phyloP scores from a whole-genome alignment of 192 early-diverging fungal genomes.

The Fimicolochytrium jonesii region DNA sequence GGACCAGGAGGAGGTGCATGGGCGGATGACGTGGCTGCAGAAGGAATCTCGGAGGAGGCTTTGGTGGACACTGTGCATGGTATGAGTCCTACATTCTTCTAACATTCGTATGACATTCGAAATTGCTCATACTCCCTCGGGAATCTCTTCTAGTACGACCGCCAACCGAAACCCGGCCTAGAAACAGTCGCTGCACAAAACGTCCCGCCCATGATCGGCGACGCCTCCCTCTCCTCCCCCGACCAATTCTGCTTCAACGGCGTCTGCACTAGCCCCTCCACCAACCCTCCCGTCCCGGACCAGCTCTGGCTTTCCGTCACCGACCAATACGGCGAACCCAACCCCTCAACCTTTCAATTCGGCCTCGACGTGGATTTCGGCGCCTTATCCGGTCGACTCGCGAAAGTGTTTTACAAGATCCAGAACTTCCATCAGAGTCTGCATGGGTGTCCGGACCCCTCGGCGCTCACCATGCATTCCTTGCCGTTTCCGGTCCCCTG shows the following conservation, averaged over 20 bases:
- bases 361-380: conserved; percentile 11
- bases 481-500: not conserved
- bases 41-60: conserved; percentile 6
- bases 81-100: not conserved
- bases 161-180: conserved; percentile 13
- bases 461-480: not conserved
- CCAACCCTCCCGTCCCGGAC: conserved; percentile 13
- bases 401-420: conserved; percentile 6
- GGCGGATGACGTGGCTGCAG: conserved; percentile 5
- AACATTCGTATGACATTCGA: too few species aligned
- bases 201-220: conserved; percentile 8
- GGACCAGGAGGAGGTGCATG: conserved; percentile 7
- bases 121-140: not conserved
- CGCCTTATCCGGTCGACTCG: conserved; percentile 1
- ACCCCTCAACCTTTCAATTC: not conserved
- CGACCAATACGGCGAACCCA: conserved; percentile 1
- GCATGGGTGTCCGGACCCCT: conserved; percentile 3
- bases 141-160: not conserved
- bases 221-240: not conserved
- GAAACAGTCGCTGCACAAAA: not conserved
- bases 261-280: conserved; percentile 8
- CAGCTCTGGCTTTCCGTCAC: conserved; percentile 3
- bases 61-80: conserved; percentile 18
- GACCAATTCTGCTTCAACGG: conserved; percentile 14
- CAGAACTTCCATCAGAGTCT: conserved; percentile 4